Base-by-base conservation (phyloP, 257 asterid species). In the Fraxinus anomala region DNA sequence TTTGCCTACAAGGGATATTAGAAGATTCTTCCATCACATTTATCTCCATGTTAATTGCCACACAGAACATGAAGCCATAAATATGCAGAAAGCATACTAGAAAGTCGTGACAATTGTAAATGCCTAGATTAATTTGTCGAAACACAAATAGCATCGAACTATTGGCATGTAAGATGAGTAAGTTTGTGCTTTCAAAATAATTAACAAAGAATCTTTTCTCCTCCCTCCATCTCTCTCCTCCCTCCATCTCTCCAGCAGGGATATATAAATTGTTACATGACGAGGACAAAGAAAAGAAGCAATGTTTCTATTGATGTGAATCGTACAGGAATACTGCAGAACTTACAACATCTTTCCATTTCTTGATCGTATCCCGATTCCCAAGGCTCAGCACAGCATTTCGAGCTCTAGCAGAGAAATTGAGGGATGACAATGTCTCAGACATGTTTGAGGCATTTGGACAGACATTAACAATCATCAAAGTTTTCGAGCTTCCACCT, bases 341-440 rank as follows among this genome's bases (percentile, higher is more conserved):
- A 83, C 99, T 92, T 89, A 96, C 99, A 72, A 92, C 83, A 87
- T 96, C 99, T 92, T 87, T 96, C 98, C 98, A 96, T 78, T 93
- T 96, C 86, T 89, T 89, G 73, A 93, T 92, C 54, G 99, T 93
- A 84, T 96, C 99, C 81, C 97, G 94, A 82, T 89, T 92, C 40
- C 99, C 99, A 76, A 96, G 97, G 89, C 97, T 92, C 88, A 92
- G 70, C 79, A 76, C 74, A 26, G 97, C 89, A 87, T 89, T 96
- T 79, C 97, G 90, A 68, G 98, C 97, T 89, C 99, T 91, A 77
- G 99, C 85, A 83, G 97, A 87, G 85, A 89, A 93, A 84, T 88
- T 96, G 71, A 96, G 98, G 85, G 97, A 96, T 77, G 97, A 89
- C 70, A 93, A 79, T 39, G 98, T 93, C 89, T 92, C 96, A 51